Percentiles rank a stretch among this genome's conserved stretches.
Conservation (phyloP, 805 yeast genomes). For the Candida ipomoeae region DNA sequence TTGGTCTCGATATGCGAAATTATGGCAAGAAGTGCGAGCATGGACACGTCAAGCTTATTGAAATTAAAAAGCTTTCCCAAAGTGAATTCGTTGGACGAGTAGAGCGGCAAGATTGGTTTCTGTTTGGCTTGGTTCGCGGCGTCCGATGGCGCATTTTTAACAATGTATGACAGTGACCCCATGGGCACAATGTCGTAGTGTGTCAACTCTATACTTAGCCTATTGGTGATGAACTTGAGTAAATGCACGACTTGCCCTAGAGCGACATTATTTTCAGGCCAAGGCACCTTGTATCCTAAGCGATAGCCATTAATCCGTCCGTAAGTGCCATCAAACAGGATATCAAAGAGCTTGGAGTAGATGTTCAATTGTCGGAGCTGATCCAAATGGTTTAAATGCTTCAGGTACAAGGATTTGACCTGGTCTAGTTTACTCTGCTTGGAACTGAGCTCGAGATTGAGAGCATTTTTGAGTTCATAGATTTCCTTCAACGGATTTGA, state of each 20-base stretch:
- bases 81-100: conserved; percentile 69
- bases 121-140: conserved; percentile 17
- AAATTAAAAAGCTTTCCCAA: conserved; percentile 68
- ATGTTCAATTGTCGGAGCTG: conserved; percentile 72
- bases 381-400: conserved; percentile 62
- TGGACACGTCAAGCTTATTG: conserved; percentile 72
- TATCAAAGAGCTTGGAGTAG: conserved; percentile 76
- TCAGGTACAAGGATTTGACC: conserved; percentile 57
- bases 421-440: conserved; percentile 57
- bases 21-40: conserved; percentile 72
- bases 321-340: conserved; percentile 64
- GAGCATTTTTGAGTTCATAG: conserved; percentile 48
- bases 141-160: conserved; percentile 31
- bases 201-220: conserved; percentile 50
- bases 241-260: conserved; percentile 78
- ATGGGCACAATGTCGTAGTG: conserved; percentile 70
- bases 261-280: conserved; percentile 91
- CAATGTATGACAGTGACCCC: conserved; percentile 80
- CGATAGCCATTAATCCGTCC: conserved; percentile 85
- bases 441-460: conserved; percentile 49
- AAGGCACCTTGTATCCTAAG: conserved; percentile 73
- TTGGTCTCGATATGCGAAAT: conserved; percentile 47
- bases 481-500: conserved; percentile 44
- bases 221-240: conserved; percentile 57
- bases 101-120: conserved; percentile 49